A percentile compares a stretch with the other conserved stretches of the same genome.
Evolutionary conservation across 2,329 filamentous ascomycete genomes (phyloP).

Genomic region (Oidium heveae): DNA sequence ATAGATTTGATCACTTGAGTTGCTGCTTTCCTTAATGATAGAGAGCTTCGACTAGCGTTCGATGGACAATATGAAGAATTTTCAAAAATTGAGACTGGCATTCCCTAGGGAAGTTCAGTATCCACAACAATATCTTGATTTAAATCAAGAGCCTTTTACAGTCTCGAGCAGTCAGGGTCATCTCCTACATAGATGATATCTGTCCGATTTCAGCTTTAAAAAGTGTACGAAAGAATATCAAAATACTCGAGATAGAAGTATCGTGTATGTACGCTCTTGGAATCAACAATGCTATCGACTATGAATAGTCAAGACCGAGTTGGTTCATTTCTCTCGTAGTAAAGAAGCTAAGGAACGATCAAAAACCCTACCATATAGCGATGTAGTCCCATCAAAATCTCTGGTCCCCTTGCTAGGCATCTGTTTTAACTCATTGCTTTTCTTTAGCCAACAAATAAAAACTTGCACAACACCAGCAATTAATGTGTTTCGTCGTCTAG

Average conservation of each 20-base stretch:
- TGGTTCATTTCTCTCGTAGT: not conserved
- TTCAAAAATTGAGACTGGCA: not conserved
- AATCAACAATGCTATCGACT: not conserved
- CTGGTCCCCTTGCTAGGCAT: no score
- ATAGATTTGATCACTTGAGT: not conserved
- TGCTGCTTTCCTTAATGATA: not conserved
- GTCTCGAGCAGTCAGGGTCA: not conserved
- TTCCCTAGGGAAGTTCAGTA: not conserved
- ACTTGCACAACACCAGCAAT: no score
- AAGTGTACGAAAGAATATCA: not conserved
- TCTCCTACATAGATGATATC: not conserved
- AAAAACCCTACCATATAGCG: not conserved
- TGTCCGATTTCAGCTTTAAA: not conserved
- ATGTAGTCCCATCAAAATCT: no score
- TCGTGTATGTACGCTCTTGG: not conserved
- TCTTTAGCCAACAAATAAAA: no score
- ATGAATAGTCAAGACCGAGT: not conserved
- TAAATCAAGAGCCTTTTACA: not conserved
- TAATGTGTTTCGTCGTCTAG: not conserved
- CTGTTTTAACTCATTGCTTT: no score
- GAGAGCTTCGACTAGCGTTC: not conserved
- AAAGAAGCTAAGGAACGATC: not conserved
- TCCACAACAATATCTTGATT: not conserved
- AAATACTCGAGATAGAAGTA: slow-evolving; percentile 1
- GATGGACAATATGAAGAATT: not conserved